Conservation (phyloP, 1,139 yeast species). For the Hemisphaericaspora xylanilytica region DNA sequence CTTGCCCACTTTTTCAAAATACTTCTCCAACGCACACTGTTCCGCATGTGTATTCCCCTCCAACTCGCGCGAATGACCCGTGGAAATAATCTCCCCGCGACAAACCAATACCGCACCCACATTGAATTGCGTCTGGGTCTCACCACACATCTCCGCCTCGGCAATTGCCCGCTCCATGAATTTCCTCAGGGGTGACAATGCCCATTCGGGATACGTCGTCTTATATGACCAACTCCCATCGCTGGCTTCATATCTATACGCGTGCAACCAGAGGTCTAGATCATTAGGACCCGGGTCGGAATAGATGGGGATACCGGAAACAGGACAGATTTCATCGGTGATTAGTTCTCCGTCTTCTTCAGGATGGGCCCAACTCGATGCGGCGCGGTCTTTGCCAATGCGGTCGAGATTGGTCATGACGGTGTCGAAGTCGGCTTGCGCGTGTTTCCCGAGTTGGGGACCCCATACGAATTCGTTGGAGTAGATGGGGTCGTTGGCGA, state of each 20-base stretch:
- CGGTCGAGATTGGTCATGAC: constrained; percentile 51
- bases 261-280: constrained; percentile 86
- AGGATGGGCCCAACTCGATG: constrained; percentile 68
- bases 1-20: constrained; percentile 38
- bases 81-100: constrained; percentile 61
- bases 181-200: constrained; percentile 53
- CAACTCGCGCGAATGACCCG: constrained; percentile 87
- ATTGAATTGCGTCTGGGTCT: constrained; percentile 82
- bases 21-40: constrained; percentile 87
- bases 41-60: constrained; percentile 98
- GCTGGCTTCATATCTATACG: constrained; percentile 67
- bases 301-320: constrained; percentile 71
- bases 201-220: constrained; percentile 89
- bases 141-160: constrained; percentile 79
- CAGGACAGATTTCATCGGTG: constrained; percentile 56
- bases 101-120: constrained; percentile 88
- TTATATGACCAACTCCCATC: constrained; percentile 68
- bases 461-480: constrained; percentile 73
- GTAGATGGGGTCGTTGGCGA: constrained; percentile 92
- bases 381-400: constrained; percentile 67
- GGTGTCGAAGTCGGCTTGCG: constrained; percentile 45
- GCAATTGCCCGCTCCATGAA: constrained; percentile 66
- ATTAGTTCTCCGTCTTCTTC: constrained; percentile 60
- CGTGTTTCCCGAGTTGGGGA: constrained; percentile 50
- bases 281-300: constrained; percentile 89